These are phyloP conservation scores for Citrullus amarus DNA, from an alignment of 306 rosid genomes.

Conservation along the genomic window DNA sequence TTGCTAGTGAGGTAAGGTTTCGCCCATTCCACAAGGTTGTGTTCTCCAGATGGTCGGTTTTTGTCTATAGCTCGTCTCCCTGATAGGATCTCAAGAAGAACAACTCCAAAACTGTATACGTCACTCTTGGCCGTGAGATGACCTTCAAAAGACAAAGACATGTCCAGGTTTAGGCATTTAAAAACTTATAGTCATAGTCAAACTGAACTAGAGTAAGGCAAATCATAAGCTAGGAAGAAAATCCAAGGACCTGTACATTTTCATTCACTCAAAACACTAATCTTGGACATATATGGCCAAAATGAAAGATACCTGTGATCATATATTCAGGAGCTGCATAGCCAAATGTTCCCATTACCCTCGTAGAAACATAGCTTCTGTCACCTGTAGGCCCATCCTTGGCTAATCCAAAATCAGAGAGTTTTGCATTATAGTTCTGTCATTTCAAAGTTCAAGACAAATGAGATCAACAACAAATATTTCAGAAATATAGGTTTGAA, in stretches of 20 bases:
- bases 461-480: slow-evolving; percentile 12
- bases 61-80: slow-evolving; percentile 77
- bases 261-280: neutral
- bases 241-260: neutral
- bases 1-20: slow-evolving; percentile 80
- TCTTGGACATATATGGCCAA: neutral
- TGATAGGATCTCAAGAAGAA: slow-evolving; percentile 71
- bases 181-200: neutral
- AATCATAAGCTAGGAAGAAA: neutral
- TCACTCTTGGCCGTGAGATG: slow-evolving; percentile 86
- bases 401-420: slow-evolving; percentile 95
- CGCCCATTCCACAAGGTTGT: slow-evolving; percentile 77
- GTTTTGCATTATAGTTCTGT: slow-evolving; percentile 71
- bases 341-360: slow-evolving; percentile 97
- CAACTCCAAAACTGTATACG: slow-evolving; percentile 89
- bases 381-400: slow-evolving; percentile 88
- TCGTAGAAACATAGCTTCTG: slow-evolving; percentile 81
- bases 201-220: neutral
- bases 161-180: neutral
- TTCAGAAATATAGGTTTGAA: slow-evolving; percentile 6
- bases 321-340: slow-evolving; percentile 97
- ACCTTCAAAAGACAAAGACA: slow-evolving; percentile 35
- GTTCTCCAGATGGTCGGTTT: slow-evolving; percentile 74
- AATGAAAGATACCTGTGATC: slow-evolving; percentile 65
- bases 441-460: neutral